Percentiles rank a stretch among this genome's conserved stretches.
These are phyloP conservation scores for Aspergillus cejpii DNA, from an alignment of 2,329 filamentous ascomycete genomes.

Conservation along the genomic window DNA sequence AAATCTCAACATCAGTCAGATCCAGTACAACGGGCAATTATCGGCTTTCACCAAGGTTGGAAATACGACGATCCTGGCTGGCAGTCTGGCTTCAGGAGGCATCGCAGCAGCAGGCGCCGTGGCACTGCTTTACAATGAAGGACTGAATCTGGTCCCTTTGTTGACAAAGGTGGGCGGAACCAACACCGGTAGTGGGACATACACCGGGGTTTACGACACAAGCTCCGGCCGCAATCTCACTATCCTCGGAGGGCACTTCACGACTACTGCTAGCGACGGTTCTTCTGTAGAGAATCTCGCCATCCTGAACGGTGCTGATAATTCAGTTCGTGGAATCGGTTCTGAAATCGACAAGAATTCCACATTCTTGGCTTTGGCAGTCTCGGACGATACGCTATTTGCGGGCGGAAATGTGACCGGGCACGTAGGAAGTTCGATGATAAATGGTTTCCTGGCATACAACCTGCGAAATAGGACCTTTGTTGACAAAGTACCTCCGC, in stretches of 20 bases:
- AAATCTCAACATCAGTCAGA: slow-evolving; percentile 60
- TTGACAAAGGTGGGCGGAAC: slow-evolving; percentile 46
- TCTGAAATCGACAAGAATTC: slow-evolving; percentile 61
- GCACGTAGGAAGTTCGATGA: slow-evolving; percentile 50
- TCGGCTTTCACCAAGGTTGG: slow-evolving; percentile 60
- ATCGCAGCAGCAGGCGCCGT: slow-evolving; percentile 66
- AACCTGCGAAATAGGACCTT: slow-evolving; percentile 62
- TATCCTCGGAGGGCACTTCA: slow-evolving; percentile 81
- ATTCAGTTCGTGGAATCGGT: slow-evolving; percentile 62
- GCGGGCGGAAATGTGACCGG: slow-evolving; percentile 77
- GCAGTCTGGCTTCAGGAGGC: slow-evolving; percentile 72
- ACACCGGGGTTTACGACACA: slow-evolving; percentile 70
- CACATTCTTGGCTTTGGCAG: slow-evolving; percentile 64
- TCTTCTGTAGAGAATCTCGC: slow-evolving; percentile 70
- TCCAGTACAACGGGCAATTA: slow-evolving; percentile 65
- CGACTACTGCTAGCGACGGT: slow-evolving; percentile 60
- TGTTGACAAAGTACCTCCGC: slow-evolving; percentile 62
- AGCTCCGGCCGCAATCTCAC: slow-evolving; percentile 69
- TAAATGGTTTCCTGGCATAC: slow-evolving; percentile 74
- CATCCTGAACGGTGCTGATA: slow-evolving; percentile 70
- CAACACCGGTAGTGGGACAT: slow-evolving; percentile 40
- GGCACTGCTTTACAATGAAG: slow-evolving; percentile 47
- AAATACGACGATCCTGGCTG: slow-evolving; percentile 63
- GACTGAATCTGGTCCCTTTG: slow-evolving; percentile 36
- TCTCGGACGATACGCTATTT: slow-evolving; percentile 63